Conservation (phyloP, 495 filamentous ascomycete species). For the Hypomontagnella monticulosa region DNA sequence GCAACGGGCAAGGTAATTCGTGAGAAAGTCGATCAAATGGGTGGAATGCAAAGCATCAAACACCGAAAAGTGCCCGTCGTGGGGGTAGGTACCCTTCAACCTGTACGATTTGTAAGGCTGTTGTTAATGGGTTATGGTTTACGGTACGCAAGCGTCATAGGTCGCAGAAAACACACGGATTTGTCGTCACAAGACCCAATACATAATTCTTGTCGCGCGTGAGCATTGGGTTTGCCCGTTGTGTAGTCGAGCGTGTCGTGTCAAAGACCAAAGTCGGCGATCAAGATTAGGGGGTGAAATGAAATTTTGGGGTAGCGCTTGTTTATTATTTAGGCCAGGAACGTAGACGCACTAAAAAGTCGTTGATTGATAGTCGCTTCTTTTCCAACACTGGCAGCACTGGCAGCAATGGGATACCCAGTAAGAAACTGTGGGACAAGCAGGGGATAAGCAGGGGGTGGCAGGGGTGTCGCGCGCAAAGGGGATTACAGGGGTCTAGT, state of each 20-base stretch:
- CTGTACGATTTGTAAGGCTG: constrained; percentile 23
- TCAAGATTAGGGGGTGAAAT: constrained; percentile 40
- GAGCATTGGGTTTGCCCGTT: constrained; percentile 20
- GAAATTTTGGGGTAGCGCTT: constrained; percentile 41
- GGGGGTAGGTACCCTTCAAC: constrained; percentile 20
- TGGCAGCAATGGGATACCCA: constrained; percentile 19
- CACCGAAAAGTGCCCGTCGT: constrained; percentile 26
- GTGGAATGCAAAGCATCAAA: constrained; percentile 23
- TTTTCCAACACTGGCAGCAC: background rate
- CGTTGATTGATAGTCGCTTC: constrained; percentile 29
- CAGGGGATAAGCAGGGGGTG: constrained; percentile 20
- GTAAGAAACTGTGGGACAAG: constrained; percentile 29
- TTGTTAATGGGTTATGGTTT: background rate
- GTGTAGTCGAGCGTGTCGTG: constrained; percentile 25
- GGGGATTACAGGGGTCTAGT: constrained; percentile 20
- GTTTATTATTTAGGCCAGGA: constrained; percentile 44
- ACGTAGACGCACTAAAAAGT: constrained; percentile 28
- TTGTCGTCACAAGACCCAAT: constrained; percentile 15
- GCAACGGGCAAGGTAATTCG: background rate
- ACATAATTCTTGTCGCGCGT: constrained; percentile 33
- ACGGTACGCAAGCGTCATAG: constrained; percentile 26
- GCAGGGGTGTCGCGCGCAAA: constrained; percentile 26
- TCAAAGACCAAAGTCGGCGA: constrained; percentile 26
- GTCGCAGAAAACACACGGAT: constrained; percentile 22
- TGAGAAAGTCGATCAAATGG: constrained; percentile 3